Evolutionary conservation across 1,139 yeast species (phyloP).

Genomic region (Taiozyma sp.): DNA sequence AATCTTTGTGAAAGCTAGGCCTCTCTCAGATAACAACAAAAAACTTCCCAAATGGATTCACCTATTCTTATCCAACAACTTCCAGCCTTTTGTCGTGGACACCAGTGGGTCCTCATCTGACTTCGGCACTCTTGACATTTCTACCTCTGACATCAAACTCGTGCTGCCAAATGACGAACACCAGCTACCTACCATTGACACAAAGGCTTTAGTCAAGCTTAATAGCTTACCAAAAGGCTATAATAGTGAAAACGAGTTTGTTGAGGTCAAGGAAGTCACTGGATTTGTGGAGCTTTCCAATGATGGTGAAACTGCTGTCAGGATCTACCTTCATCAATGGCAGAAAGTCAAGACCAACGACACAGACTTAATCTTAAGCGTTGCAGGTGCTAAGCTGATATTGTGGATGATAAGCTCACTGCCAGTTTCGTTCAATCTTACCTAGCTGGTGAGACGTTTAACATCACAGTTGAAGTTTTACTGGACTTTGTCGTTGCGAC

Average conservation of each 20-base stretch:
- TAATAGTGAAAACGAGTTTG: slow-evolving; percentile 19
- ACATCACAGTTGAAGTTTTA: slow-evolving; percentile 2
- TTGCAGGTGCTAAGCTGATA: slow-evolving; percentile 9
- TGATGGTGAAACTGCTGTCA: slow-evolving; percentile 9
- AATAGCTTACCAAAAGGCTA: slow-evolving; percentile 5
- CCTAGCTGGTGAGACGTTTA: neutral
- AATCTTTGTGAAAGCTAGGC: slow-evolving; percentile 10
- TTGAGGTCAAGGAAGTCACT: slow-evolving; percentile 7
- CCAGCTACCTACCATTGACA: slow-evolving; percentile 8
- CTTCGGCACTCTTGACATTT: neutral
- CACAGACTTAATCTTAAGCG: slow-evolving; percentile 5
- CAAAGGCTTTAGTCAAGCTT: slow-evolving; percentile 1
- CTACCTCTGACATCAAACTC: neutral
- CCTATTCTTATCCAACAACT: slow-evolving; percentile 8
- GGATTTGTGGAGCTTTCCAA: slow-evolving; percentile 13
- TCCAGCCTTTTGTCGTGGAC: slow-evolving; percentile 5
- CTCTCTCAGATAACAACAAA: slow-evolving; percentile 6
- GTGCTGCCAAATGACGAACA: slow-evolving; percentile 1
- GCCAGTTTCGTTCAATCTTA: slow-evolving; percentile 1
- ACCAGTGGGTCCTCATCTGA: neutral
- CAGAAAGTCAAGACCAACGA: slow-evolving; percentile 10
- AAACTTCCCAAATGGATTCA: slow-evolving; percentile 16
- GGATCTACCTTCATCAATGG: slow-evolving; percentile 16
- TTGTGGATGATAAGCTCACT: slow-evolving; percentile 4
- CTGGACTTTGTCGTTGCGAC: slow-evolving; percentile 23